Conservation (phyloP, 2,329 filamentous ascomycete species). For the Plectosphaerella plurivora region DNA sequence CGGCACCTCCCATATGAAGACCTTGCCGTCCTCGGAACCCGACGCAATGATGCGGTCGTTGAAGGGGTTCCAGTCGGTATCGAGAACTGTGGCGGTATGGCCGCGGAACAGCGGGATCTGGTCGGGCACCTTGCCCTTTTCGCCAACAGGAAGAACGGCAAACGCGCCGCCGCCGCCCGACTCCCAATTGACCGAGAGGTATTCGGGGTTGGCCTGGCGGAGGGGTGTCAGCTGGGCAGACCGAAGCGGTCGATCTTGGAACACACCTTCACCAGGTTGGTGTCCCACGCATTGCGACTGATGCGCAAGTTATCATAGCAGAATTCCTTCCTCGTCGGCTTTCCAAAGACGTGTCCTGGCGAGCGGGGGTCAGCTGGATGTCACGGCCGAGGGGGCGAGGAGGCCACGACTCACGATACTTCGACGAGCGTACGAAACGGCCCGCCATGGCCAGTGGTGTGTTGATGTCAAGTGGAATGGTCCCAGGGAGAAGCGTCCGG, state of each 20-base stretch:
- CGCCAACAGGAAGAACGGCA: slow-evolving; percentile 85
- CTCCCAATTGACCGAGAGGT: slow-evolving; percentile 98
- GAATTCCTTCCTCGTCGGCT: slow-evolving; percentile 91
- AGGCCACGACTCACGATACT: slow-evolving; percentile 53
- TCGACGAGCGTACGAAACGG: slow-evolving; percentile 65
- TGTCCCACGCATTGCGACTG: slow-evolving; percentile 98
- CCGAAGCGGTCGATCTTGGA: not conserved
- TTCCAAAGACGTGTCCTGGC: slow-evolving; percentile 95
- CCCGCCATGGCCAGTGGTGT: slow-evolving; percentile 44
- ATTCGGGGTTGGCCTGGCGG: slow-evolving; percentile 83
- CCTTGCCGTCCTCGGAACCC: slow-evolving; percentile 93
- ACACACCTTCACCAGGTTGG: slow-evolving; percentile 90
- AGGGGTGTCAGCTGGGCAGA: slow-evolving; percentile 9
- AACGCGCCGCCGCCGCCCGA: slow-evolving; percentile 93
- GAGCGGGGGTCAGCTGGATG: slow-evolving; percentile 11
- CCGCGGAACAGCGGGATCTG: slow-evolving; percentile 92
- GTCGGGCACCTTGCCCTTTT: slow-evolving; percentile 87
- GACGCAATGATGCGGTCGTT: slow-evolving; percentile 91
- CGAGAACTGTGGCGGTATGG: slow-evolving; percentile 90
- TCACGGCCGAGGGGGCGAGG: slow-evolving; percentile 15
- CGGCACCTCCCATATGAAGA: slow-evolving; percentile 95
- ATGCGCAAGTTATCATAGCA: slow-evolving; percentile 98
- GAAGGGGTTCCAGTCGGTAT: slow-evolving; percentile 98
- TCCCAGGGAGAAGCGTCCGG: not conserved
- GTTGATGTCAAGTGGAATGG: not conserved